Evolutionary conservation across 1,284 basidiomycete genomes (phyloP).

Genomic region (Taiwanofungus camphoratus): DNA sequence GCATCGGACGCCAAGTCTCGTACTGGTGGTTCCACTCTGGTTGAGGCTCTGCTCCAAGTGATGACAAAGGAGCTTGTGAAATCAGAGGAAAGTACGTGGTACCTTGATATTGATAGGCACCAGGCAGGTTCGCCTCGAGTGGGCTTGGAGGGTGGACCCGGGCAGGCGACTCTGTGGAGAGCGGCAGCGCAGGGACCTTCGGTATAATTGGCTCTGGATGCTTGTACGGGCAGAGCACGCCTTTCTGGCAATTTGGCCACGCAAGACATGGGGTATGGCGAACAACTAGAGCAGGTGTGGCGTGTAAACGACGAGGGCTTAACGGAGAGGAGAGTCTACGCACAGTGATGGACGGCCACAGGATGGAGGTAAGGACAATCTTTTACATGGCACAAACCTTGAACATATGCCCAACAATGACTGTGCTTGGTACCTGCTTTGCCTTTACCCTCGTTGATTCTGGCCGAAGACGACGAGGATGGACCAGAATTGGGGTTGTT

Average conservation of each 20-base stretch:
- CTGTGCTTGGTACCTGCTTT: conserved; percentile 26
- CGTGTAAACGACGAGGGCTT: conserved; percentile 6
- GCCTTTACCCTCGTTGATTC: conserved; percentile 11
- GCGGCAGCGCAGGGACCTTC: conserved; percentile 13
- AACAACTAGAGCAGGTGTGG: conserved; percentile 16
- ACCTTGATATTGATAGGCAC: conserved; percentile 17
- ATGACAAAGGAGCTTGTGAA: not conserved
- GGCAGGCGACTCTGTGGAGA: conserved; percentile 10
- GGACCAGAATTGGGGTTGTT: not conserved
- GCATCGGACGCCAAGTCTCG: conserved; percentile 1
- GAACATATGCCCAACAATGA: conserved; percentile 39
- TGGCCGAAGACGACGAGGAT: conserved; percentile 2
- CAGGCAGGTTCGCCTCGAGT: conserved; percentile 11
- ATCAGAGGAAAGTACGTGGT: conserved; percentile 20
- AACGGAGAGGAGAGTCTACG: conserved; percentile 12
- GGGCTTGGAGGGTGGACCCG: conserved; percentile 13
- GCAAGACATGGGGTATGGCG: conserved; percentile 33
- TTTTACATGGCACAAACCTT: conserved; percentile 29
- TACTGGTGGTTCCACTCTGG: not conserved
- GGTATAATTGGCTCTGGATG: conserved; percentile 27
- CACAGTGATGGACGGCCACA: conserved; percentile 28
- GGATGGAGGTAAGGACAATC: conserved; percentile 33
- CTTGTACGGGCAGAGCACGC: conserved; percentile 28
- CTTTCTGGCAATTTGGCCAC: conserved; percentile 29
- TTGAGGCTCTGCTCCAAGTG: not conserved